phyloP scores from a whole-genome alignment of 305 asterid species.

The Caryopteris hybrid region DNA sequence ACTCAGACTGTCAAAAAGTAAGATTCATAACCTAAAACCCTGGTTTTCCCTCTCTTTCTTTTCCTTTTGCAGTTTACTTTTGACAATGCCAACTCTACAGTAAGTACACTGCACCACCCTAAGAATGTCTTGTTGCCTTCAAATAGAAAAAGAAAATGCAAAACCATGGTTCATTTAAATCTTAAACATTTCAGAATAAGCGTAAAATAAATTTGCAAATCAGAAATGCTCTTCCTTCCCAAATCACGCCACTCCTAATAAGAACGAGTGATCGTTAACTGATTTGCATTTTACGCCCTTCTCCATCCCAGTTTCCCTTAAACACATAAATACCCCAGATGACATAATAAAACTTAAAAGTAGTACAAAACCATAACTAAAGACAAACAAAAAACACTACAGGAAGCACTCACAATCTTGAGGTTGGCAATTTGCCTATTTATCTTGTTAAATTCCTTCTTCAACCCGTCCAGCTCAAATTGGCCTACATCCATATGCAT shows the following conservation, averaged over 20 bases:
- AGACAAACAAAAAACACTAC: not conserved
- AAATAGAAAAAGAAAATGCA: not conserved
- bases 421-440: conserved; percentile 53
- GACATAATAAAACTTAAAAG: not conserved
- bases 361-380: not conserved
- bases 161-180: not conserved
- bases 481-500: conserved; percentile 42
- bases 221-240: not conserved
- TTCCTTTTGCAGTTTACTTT: not conserved
- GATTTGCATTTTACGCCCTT: not conserved
- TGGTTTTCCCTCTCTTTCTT: not conserved
- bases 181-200: not conserved
- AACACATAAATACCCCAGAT: not conserved
- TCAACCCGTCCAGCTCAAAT: conserved; percentile 56
- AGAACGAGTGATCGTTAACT: not conserved
- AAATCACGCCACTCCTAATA: not conserved
- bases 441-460: conserved; percentile 55
- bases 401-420: conserved; percentile 43
- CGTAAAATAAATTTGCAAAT: not conserved
- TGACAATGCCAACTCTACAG: not conserved
- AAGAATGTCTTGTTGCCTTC: not conserved
- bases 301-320: not conserved
- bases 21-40: not conserved
- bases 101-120: not conserved
- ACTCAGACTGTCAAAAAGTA: not conserved